Evolutionary conservation across 73 alveolate genomes (phyloP).

Genomic region (Symbiodinium pilosum): DNA sequence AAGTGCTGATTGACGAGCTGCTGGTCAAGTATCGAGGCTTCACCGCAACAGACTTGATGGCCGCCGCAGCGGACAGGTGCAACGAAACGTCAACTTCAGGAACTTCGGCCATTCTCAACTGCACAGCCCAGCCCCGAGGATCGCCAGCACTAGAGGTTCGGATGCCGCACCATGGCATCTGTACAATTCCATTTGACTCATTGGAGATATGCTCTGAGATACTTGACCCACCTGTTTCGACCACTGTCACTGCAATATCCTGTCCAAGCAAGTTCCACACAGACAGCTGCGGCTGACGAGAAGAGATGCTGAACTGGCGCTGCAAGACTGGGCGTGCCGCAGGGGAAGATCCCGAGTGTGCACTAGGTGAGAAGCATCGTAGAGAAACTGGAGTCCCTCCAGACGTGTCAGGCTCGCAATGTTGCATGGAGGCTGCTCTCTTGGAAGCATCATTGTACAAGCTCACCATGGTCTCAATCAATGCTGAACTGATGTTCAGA

Average conservation of each 20-base stretch:
- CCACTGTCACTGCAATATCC: conserved; percentile 1
- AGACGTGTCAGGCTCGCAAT: conserved; percentile 31
- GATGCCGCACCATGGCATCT: conserved; percentile 57
- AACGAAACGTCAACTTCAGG: conserved; percentile 44
- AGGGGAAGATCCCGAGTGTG: neutral
- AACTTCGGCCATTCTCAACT: conserved; percentile 16
- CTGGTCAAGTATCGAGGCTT: conserved; percentile 8
- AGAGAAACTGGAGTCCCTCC: conserved; percentile 21
- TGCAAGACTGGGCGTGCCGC: neutral
- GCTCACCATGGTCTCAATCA: conserved; percentile 74
- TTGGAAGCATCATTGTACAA: conserved; percentile 31
- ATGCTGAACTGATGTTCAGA: conserved; percentile 36
- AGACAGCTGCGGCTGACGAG: conserved; percentile 51
- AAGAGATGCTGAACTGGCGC: conserved; percentile 60
- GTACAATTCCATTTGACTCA: conserved; percentile 26
- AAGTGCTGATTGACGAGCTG: neutral
- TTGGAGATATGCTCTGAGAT: conserved; percentile 35
- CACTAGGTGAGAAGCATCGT: neutral
- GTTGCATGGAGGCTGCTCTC: conserved; percentile 32
- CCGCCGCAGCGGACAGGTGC: conserved; percentile 45
- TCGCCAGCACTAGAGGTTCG: neutral
- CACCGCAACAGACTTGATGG: conserved; percentile 49
- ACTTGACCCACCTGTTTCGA: neutral
- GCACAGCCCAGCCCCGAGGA: conserved; percentile 55
- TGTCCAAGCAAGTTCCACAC: conserved; percentile 57